These are phyloP conservation scores for Amanita jacksonii DNA, from an alignment of 768 basidiomycete genomes.

Conservation along the genomic window DNA sequence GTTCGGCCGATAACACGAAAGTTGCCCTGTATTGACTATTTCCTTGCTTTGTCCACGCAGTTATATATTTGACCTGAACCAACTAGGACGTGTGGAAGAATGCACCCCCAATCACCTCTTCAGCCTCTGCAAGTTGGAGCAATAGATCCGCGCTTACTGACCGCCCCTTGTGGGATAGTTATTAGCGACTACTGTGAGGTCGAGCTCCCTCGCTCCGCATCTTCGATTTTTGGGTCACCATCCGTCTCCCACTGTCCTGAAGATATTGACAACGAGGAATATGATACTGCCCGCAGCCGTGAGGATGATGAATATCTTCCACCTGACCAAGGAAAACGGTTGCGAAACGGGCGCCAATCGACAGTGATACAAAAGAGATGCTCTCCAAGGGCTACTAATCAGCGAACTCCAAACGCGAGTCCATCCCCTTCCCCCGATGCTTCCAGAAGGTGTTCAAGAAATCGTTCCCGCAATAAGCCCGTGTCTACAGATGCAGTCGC, in stretches of 20 bases:
- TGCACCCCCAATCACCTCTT: not conserved
- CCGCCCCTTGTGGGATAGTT: not conserved
- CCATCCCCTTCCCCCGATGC: not conserved
- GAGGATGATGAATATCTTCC: constrained; percentile 2
- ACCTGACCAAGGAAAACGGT: not conserved
- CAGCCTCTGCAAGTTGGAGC: not conserved
- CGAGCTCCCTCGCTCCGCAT: not conserved
- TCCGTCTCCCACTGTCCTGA: not conserved
- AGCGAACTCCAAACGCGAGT: not conserved
- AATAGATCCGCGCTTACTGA: constrained; percentile 1
- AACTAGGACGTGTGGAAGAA: too few relatives aligned
- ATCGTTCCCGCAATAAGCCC: not conserved
- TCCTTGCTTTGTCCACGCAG: too few relatives aligned
- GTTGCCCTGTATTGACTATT: too few relatives aligned
- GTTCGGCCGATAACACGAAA: too few relatives aligned
- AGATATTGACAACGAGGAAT: not conserved
- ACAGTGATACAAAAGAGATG: too few relatives aligned
- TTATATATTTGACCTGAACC: too few relatives aligned
- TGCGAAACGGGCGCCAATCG: not conserved
- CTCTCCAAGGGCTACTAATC: too few relatives aligned
- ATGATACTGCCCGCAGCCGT: not conserved
- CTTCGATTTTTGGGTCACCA: not conserved
- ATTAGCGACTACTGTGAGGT: not conserved
- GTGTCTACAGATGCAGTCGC: not conserved
- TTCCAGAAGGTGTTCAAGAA: not conserved